Conservation (phyloP, 345 rosid genomes). For the Iberis pinnata region DNA sequence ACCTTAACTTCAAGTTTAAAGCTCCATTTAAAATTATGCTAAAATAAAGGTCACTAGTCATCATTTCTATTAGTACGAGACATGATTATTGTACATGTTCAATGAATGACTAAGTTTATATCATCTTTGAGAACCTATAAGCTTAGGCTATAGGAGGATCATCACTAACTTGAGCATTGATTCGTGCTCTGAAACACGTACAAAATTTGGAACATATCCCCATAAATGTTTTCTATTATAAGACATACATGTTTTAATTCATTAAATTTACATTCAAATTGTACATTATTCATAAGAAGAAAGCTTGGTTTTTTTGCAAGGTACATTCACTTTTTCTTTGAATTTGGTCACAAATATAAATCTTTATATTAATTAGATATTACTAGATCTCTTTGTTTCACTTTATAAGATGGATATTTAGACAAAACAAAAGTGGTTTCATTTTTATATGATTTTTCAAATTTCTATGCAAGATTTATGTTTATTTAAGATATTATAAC, state of each 20-base stretch:
- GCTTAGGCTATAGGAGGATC: neutral
- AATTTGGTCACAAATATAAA: constrained; percentile 17
- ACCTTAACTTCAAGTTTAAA: too few species aligned
- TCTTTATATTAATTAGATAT: too few species aligned
- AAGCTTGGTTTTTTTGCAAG: constrained; percentile 14
- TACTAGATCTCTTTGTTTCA: too few species aligned
- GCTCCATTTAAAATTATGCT: too few species aligned
- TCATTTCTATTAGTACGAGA: constrained; percentile 15
- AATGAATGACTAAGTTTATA: constrained; percentile 20
- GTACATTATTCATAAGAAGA: constrained; percentile 25
- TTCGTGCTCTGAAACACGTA: constrained; percentile 15
- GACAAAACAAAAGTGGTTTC: too few species aligned
- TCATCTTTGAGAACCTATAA: constrained; percentile 21
- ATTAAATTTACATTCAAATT: constrained; percentile 16
- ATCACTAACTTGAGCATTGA: constrained; percentile 10
- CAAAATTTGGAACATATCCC: constrained; percentile 6
- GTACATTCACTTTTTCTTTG: neutral
- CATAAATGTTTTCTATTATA: constrained; percentile 26
- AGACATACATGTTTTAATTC: constrained; percentile 6
- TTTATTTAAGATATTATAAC: too few species aligned
- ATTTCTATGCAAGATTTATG: too few species aligned
- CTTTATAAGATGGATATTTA: too few species aligned
- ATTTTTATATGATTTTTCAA: too few species aligned
- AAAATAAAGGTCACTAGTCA: constrained; percentile 21
- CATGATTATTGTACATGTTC: constrained; percentile 26